Evolutionary conservation across 257 asterid species (phyloP).

Genomic region (Apocynum venetum): DNA sequence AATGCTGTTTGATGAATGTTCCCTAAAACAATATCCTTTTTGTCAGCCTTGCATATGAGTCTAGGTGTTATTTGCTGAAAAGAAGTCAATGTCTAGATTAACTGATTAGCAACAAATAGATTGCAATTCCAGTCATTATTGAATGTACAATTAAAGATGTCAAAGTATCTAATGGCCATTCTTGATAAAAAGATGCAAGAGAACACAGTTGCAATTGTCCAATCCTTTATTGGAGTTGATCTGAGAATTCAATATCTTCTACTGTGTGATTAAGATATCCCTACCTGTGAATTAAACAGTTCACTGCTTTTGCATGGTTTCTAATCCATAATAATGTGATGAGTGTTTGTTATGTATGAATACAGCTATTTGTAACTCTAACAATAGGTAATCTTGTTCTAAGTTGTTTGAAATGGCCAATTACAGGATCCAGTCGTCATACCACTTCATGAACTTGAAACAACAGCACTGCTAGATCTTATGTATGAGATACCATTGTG

Average conservation of each 20-base stretch:
- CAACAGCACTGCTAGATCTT: slow-evolving; percentile 52
- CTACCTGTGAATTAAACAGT: neutral
- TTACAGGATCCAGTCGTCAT: slow-evolving; percentile 45
- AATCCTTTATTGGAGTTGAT: neutral
- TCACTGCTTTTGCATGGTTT: neutral
- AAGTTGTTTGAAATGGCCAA: slow-evolving; percentile 13
- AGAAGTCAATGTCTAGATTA: neutral
- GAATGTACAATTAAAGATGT: neutral
- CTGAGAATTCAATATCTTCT: neutral
- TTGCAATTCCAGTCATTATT: neutral
- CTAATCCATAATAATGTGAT: neutral
- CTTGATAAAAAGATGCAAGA: neutral
- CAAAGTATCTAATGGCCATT: neutral
- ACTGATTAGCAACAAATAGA: neutral
- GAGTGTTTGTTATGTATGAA: neutral
- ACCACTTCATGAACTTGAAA: slow-evolving; percentile 53
- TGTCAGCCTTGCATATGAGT: neutral
- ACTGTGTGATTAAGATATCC: neutral
- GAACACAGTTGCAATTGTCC: neutral
- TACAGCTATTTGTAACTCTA: neutral
- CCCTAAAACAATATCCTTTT: neutral
- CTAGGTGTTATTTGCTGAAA: neutral
- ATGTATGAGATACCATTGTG: slow-evolving; percentile 78
- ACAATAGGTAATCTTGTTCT: neutral
- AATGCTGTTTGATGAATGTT: neutral